phyloP scores from a whole-genome alignment of 2,329 filamentous ascomycete genomes.

The Pochonia chlamydosporia region DNA sequence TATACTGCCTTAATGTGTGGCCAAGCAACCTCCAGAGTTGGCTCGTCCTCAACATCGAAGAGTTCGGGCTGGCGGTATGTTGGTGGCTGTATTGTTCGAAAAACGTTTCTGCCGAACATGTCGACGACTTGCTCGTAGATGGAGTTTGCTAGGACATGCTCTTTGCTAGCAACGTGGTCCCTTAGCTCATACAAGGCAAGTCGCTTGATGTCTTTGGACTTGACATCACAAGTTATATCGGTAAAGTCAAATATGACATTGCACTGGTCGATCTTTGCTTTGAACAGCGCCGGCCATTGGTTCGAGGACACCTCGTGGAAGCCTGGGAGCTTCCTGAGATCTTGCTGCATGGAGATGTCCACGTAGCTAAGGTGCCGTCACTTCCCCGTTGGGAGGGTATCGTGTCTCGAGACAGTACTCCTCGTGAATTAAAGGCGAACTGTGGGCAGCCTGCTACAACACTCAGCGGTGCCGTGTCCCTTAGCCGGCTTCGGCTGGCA shows the following conservation, averaged over 20 bases:
- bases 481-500: too few relatives aligned
- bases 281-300: slow-evolving; percentile 91
- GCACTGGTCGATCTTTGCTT: slow-evolving; percentile 99
- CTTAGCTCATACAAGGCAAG: slow-evolving; percentile 91
- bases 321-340: slow-evolving; percentile 93
- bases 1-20: slow-evolving; percentile 99
- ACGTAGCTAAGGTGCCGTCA: slow-evolving; percentile 96
- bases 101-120: slow-evolving; percentile 99
- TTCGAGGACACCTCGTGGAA: slow-evolving; percentile 98
- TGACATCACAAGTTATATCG: slow-evolving; percentile 96
- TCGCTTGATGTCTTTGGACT: slow-evolving; percentile 98
- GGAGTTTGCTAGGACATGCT: slow-evolving; percentile 95
- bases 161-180: slow-evolving; percentile 97
- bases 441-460: too few relatives aligned
- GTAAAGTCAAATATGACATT: slow-evolving; percentile 99
- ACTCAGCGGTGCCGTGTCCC: too few relatives aligned
- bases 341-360: slow-evolving; percentile 93
- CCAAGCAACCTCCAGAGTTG: slow-evolving; percentile 96
- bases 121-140: slow-evolving; percentile 99
- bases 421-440: too few relatives aligned
- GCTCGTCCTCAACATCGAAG: slow-evolving; percentile 97
- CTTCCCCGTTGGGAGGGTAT: too few relatives aligned
- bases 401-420: too few relatives aligned
- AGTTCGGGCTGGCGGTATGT: slow-evolving; percentile 97
- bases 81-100: slow-evolving; percentile 92